phyloP scores from a whole-genome alignment of 768 basidiomycete species.

The Exidia glandulosa region DNA sequence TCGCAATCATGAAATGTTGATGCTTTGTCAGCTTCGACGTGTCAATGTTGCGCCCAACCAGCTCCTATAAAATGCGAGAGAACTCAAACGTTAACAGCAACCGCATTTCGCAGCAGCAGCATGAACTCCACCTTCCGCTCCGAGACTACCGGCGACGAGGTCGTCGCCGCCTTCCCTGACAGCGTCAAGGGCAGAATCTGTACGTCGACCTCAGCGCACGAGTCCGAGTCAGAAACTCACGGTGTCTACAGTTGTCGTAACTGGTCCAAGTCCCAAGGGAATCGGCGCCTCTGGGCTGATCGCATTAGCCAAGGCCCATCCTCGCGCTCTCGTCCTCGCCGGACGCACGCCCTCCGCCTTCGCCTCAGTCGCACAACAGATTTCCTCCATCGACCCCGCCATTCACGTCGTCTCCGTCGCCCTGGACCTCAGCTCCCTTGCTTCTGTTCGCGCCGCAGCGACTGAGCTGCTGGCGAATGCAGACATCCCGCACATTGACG shows the following conservation, averaged over 20 bases:
- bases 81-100: no score
- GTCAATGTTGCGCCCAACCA: no score
- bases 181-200: background rate
- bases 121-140: background rate
- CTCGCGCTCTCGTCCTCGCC: background rate
- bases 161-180: background rate
- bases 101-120: no score
- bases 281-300: background rate
- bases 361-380: background rate
- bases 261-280: background rate
- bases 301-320: background rate
- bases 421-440: background rate
- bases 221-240: background rate
- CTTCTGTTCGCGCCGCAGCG: slow-evolving; percentile 3
- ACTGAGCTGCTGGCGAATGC: background rate
- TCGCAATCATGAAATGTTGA: no score
- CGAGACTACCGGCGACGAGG: background rate
- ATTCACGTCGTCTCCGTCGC: background rate
- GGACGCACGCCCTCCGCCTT: background rate
- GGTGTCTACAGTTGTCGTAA: background rate
- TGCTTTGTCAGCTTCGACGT: no score
- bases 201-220: background rate
- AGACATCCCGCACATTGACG: slow-evolving; percentile 2
- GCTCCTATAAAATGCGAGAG: no score
- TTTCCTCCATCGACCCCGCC: background rate